phyloP scores from a whole-genome alignment of 805 yeast species.

The Schizosaccharomyces osmophilus region DNA sequence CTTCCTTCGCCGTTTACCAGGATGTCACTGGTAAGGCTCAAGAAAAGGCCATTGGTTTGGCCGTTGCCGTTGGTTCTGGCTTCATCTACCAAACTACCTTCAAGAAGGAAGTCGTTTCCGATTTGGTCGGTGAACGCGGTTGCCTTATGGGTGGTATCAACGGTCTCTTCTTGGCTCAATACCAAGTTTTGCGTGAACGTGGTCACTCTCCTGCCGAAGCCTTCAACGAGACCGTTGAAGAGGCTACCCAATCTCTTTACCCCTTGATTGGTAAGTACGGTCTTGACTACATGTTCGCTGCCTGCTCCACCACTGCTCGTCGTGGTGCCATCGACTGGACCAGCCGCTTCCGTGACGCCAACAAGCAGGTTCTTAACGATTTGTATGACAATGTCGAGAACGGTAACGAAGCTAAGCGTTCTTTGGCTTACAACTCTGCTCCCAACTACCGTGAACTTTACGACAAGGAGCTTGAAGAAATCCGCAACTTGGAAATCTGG shows the following conservation, averaged over 20 bases:
- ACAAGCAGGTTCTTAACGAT: slow-evolving; percentile 94
- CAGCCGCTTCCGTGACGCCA: slow-evolving; percentile 94
- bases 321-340: slow-evolving; percentile 99
- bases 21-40: slow-evolving; percentile 97
- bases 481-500: slow-evolving; percentile 98
- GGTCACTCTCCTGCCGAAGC: slow-evolving; percentile 99
- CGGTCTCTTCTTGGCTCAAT: slow-evolving; percentile 99
- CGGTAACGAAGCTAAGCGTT: slow-evolving; percentile 94
- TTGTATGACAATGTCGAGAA: slow-evolving; percentile 83
- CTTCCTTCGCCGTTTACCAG: slow-evolving; percentile 98
- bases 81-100: slow-evolving; percentile 99
- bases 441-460: slow-evolving; percentile 91
- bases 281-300: slow-evolving; percentile 99
- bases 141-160: slow-evolving; percentile 99
- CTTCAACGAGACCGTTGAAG: slow-evolving; percentile 99
- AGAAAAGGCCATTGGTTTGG: slow-evolving; percentile 95
- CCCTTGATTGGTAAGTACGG: slow-evolving; percentile 98
- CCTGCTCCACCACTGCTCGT: slow-evolving; percentile 99
- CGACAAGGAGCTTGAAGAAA: slow-evolving; percentile 75
- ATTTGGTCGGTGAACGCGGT: slow-evolving; percentile 98
- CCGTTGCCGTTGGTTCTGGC: slow-evolving; percentile 98
- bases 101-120: slow-evolving; percentile 97
- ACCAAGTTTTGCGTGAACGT: slow-evolving; percentile 97
- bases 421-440: slow-evolving; percentile 94
- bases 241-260: slow-evolving; percentile 97